Evolutionary conservation across 2,329 filamentous ascomycete species (phyloP).

Genomic region (Truncatella angustata): DNA sequence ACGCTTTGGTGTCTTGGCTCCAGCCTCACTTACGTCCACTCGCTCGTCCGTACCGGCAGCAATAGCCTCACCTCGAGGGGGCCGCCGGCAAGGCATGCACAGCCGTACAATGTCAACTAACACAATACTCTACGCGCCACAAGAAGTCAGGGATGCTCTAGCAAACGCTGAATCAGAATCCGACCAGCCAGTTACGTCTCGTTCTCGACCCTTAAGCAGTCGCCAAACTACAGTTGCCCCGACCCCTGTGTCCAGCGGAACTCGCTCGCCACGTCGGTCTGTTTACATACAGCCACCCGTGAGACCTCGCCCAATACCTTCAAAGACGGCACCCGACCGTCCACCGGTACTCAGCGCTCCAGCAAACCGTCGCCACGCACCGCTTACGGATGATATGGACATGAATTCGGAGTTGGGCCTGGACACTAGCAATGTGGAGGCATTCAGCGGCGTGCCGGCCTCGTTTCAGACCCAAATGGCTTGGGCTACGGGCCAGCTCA

Average conservation of each 20-base stretch:
- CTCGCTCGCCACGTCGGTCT: slow-evolving; percentile 47
- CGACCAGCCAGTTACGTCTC: slow-evolving; percentile 23
- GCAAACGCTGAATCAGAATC: slow-evolving; percentile 34
- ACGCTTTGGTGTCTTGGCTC: slow-evolving; percentile 33
- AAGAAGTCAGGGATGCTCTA: slow-evolving; percentile 35
- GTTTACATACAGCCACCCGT: slow-evolving; percentile 43
- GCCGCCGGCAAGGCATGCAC: slow-evolving; percentile 50
- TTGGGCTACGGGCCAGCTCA: slow-evolving; percentile 64
- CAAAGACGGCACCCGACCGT: slow-evolving; percentile 55
- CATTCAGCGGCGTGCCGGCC: slow-evolving; percentile 61
- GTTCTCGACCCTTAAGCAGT: slow-evolving; percentile 35
- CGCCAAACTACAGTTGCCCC: slow-evolving; percentile 31
- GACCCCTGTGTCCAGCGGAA: slow-evolving; percentile 36
- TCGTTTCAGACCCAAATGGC: slow-evolving; percentile 83
- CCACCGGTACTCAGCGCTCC: slow-evolving; percentile 49
- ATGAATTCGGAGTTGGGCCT: slow-evolving; percentile 70
- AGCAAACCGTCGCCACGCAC: slow-evolving; percentile 43
- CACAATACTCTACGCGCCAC: slow-evolving; percentile 81
- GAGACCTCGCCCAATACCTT: slow-evolving; percentile 55
- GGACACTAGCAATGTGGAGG: slow-evolving; percentile 56
- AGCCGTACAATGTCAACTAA: slow-evolving; percentile 74
- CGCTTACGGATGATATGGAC: slow-evolving; percentile 69
- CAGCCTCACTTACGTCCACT: slow-evolving; percentile 30
- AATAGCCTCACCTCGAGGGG: slow-evolving; percentile 30
- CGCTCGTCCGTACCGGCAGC: slow-evolving; percentile 20